Evolutionary conservation across 2,329 filamentous ascomycete genomes (phyloP).

Genomic region (Ophiostoma sp.): DNA sequence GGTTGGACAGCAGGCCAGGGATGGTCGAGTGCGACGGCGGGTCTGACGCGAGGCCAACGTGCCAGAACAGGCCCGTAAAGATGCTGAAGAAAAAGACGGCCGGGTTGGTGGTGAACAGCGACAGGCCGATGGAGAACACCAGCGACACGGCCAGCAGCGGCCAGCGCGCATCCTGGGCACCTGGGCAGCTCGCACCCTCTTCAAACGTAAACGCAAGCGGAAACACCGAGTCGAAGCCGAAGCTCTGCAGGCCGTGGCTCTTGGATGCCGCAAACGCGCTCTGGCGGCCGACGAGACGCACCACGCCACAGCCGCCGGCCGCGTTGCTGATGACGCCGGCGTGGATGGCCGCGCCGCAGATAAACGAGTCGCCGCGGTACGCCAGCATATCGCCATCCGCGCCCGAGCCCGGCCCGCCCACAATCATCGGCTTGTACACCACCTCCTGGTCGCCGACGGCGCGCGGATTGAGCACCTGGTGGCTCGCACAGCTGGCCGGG

Average conservation of each 20-base stretch:
- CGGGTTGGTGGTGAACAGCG: conserved; percentile 74
- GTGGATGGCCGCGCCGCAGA: conserved; percentile 72
- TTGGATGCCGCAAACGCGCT: conserved; percentile 56
- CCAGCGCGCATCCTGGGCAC: conserved; percentile 72
- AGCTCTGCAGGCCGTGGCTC: conserved; percentile 69
- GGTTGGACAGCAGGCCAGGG: conserved; percentile 66
- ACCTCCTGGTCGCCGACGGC: conserved; percentile 68
- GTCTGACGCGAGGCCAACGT: conserved; percentile 85
- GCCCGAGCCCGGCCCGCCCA: conserved; percentile 57
- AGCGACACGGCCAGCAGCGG: conserved; percentile 74
- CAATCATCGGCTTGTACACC: conserved; percentile 58
- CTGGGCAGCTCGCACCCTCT: conserved; percentile 57
- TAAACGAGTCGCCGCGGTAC: conserved; percentile 80
- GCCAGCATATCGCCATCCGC: conserved; percentile 43
- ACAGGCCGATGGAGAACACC: conserved; percentile 70
- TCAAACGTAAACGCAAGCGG: conserved; percentile 80
- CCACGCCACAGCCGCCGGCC: conserved; percentile 67
- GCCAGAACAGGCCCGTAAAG: conserved; percentile 80
- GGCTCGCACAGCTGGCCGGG: conserved; percentile 63
- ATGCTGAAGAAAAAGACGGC: conserved; percentile 77
- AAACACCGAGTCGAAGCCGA: conserved; percentile 81
- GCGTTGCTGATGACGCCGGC: conserved; percentile 62
- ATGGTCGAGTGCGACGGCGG: conserved; percentile 66
- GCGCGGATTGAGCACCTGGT: conserved; percentile 63
- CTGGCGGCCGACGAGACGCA: conserved; percentile 59